Conservation (phyloP, 2,329 filamentous ascomycete species). For the Mycocentrospora acerina region DNA sequence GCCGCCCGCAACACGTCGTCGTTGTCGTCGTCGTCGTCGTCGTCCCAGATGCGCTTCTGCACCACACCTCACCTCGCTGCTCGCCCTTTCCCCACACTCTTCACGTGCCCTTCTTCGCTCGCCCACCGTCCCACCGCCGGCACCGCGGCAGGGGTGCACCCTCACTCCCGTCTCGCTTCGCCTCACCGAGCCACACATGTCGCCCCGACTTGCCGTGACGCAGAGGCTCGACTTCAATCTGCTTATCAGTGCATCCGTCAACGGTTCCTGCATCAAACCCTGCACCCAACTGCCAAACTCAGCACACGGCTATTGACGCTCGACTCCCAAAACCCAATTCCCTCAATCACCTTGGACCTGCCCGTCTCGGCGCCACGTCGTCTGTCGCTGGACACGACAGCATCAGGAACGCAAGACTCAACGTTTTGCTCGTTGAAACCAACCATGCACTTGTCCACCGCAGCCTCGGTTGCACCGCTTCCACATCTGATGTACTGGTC, state of each 20-base stretch:
- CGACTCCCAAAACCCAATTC: too few species aligned
- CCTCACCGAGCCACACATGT: slow-evolving; percentile 11
- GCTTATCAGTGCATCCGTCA: too few species aligned
- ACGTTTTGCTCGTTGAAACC: slow-evolving; percentile 20
- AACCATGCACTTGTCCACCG: slow-evolving; percentile 20
- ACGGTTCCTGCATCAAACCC: slow-evolving; percentile 15
- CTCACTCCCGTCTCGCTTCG: slow-evolving; percentile 13
- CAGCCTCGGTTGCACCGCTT: slow-evolving; percentile 16
- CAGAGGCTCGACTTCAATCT: too few species aligned
- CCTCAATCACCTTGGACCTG: too few species aligned
- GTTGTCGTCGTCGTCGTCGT: slow-evolving; percentile 6
- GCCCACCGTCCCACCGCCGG: slow-evolving; percentile 6
- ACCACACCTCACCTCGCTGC: too few species aligned
- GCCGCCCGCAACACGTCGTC: neutral
- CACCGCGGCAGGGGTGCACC: slow-evolving; percentile 8
- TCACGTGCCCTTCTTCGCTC: slow-evolving; percentile 11
- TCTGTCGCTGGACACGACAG: slow-evolving; percentile 15
- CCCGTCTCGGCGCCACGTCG: too few species aligned
- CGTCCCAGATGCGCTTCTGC: slow-evolving; percentile 7
- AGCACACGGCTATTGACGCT: too few species aligned
- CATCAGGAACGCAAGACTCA: slow-evolving; percentile 12
- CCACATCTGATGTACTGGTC: slow-evolving; percentile 7
- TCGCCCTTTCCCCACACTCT: slow-evolving; percentile 11
- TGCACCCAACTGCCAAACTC: too few species aligned
- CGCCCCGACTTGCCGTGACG: too few species aligned